Evolutionary conservation across 257 asterid species (phyloP), one percentile per base, ranked within the genome.

Genomic region (Fraxinus americana): DNA sequence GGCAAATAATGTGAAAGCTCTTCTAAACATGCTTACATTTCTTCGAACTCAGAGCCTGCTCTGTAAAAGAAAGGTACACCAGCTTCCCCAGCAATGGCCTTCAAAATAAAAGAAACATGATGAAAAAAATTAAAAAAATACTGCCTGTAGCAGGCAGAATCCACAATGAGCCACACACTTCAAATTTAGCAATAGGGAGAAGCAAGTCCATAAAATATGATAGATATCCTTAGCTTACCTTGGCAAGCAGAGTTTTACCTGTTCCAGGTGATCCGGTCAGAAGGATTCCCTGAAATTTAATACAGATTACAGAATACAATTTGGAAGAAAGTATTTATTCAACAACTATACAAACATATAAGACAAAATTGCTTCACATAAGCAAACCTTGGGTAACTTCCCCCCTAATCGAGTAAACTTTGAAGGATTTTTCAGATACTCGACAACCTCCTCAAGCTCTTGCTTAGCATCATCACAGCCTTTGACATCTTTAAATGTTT

Each of bases 391-490:
- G 54, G 99, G 99, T 83, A 95, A 81, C 84, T 95, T 95, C 50
- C 99, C 99, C 79, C 99, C 99, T 74, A 93, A 87, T 54, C 97
- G 89, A 77, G 99, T 95, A 89, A 95, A 93, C 86, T 95, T 93
- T 14, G 94, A 52, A 74, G 99, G 99, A 83, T 93, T 90, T 77
- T 82, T 95, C 17, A 95, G 93, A 88, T 95, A 95, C 91, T 95
- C 96, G 75, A 95, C 99, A 87, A 95, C 97, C 93, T 95, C 99
- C 89, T 92, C 99, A 69, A 95, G 99, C 92, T 95, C 99, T 89
- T 95, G 97, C 76, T 95, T 95, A 67, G 99, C 99, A 89, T 95
- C 99, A 88, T 95, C 99, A 80, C 99, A 95, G 71, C 99, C 99
- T 87, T 92, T 95, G 81, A 93, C 99, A 79, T 95, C 99, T 90